A percentile compares a stretch with the other conserved stretches of the same genome.
Conservation (phyloP, 148 eudicot species). For the Fallopia convolvulus region DNA sequence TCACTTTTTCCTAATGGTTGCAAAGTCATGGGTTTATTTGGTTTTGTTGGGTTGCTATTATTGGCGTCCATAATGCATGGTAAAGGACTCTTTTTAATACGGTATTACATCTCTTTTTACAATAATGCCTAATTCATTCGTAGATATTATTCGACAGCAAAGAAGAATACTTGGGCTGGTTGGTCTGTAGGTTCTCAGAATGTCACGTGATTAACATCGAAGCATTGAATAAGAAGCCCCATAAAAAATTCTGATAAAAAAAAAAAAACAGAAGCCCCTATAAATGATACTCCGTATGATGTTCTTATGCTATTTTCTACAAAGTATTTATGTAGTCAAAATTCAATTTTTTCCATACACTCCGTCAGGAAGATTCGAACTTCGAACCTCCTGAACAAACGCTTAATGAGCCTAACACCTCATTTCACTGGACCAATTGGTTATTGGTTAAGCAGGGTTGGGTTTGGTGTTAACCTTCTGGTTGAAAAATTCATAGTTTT, state of each 20-base stretch:
- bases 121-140: neutral
- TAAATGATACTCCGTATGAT: too few relatives aligned
- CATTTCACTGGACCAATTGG: too few relatives aligned
- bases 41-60: neutral
- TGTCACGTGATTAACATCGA: constrained; percentile 7
- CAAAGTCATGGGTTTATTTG: neutral
- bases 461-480: neutral
- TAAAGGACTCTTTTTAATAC: too few relatives aligned
- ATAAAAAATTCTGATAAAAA: too few relatives aligned
- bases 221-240: neutral
- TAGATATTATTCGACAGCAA: neutral
- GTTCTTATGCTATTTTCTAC: neutral
- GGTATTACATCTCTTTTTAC: too few relatives aligned
- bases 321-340: neutral
- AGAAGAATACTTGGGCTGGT: neutral
- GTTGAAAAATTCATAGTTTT: neutral
- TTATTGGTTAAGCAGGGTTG: neutral
- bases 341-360: too few relatives aligned
- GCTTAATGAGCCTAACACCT: too few relatives aligned
- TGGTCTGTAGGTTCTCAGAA: neutral
- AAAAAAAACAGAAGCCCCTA: too few relatives aligned
- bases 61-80: neutral
- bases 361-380: too few relatives aligned
- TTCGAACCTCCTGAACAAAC: too few relatives aligned
- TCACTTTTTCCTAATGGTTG: neutral